Conservation (phyloP, 805 yeast genomes). For the Candida corydali region DNA sequence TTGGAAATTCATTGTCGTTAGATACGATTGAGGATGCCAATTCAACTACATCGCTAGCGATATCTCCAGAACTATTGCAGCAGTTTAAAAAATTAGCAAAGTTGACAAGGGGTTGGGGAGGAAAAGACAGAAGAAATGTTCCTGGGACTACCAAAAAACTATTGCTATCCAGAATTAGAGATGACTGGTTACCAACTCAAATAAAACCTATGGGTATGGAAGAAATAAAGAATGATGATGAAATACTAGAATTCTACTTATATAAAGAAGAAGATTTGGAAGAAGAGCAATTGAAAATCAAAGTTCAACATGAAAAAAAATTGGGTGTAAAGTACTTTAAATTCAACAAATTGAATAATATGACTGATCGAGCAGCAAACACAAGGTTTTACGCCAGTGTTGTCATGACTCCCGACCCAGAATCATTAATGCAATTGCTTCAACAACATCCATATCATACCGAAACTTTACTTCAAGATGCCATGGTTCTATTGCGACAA, state of each 20-base stretch:
- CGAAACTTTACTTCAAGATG: constrained; percentile 74
- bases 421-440: constrained; percentile 56
- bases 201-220: constrained; percentile 61
- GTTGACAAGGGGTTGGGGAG: constrained; percentile 80
- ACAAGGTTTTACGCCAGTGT: constrained; percentile 60
- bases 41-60: constrained; percentile 64
- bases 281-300: constrained; percentile 22
- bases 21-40: constrained; percentile 74
- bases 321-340: constrained; percentile 55
- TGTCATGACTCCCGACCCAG: constrained; percentile 75
- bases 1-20: constrained; percentile 60
- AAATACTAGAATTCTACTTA: constrained; percentile 25
- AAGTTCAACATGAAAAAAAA: constrained; percentile 26
- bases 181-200: constrained; percentile 74
- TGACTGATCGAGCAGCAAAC: constrained; percentile 35
- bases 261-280: constrained; percentile 32
- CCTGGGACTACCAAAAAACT: constrained; percentile 74
- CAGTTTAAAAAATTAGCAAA: constrained; percentile 57
- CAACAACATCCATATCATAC: constrained; percentile 69
- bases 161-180: constrained; percentile 65
- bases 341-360: constrained; percentile 37
- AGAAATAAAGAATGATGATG: constrained; percentile 39
- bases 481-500: constrained; percentile 68
- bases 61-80: constrained; percentile 63
- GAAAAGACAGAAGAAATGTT: constrained; percentile 64